These are phyloP conservation scores for Tetrapyrgos nigripes DNA, from an alignment of 1,284 basidiomycete genomes.

Conservation along the genomic window DNA sequence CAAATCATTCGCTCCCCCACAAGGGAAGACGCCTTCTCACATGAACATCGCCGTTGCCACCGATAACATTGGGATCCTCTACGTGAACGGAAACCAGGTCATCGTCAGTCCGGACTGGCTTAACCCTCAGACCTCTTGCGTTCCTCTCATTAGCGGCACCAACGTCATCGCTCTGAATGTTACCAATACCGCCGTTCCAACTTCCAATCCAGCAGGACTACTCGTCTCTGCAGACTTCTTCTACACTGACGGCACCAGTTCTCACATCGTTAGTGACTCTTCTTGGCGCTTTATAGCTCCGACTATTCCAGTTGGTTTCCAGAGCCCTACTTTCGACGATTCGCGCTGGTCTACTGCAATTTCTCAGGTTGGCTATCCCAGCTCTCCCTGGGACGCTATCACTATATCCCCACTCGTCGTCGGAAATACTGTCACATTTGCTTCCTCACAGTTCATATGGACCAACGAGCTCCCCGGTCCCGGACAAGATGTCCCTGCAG, in stretches of 20 bases:
- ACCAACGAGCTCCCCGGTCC: constrained; percentile 18
- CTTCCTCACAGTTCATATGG: constrained; percentile 23
- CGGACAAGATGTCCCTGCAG: constrained; percentile 18
- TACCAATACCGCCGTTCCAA: background rate
- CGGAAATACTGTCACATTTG: constrained; percentile 11
- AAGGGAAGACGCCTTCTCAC: constrained; percentile 25
- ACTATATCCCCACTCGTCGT: constrained; percentile 15
- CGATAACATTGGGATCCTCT: constrained; percentile 16
- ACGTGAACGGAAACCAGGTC: constrained; percentile 21
- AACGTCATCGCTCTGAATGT: constrained; percentile 20
- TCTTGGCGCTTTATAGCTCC: constrained; percentile 18
- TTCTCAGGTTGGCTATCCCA: constrained; percentile 26
- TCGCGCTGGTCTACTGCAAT: constrained; percentile 26
- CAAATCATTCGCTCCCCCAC: constrained; percentile 28
- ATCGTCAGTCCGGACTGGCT: constrained; percentile 13
- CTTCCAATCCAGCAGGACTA: constrained; percentile 17
- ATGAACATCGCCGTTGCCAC: too few relatives aligned
- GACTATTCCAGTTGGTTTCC: constrained; percentile 24
- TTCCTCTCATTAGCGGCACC: constrained; percentile 19
- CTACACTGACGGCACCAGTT: constrained; percentile 24
- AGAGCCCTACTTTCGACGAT: constrained; percentile 27
- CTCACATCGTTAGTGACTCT: constrained; percentile 21
- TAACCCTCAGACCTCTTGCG: constrained; percentile 27
- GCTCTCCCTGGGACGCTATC: constrained; percentile 30
- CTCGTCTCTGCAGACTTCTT: constrained; percentile 19